Evolutionary conservation across 2,329 filamentous ascomycete species (phyloP).

Genomic region (Fusarium staphyleae): DNA sequence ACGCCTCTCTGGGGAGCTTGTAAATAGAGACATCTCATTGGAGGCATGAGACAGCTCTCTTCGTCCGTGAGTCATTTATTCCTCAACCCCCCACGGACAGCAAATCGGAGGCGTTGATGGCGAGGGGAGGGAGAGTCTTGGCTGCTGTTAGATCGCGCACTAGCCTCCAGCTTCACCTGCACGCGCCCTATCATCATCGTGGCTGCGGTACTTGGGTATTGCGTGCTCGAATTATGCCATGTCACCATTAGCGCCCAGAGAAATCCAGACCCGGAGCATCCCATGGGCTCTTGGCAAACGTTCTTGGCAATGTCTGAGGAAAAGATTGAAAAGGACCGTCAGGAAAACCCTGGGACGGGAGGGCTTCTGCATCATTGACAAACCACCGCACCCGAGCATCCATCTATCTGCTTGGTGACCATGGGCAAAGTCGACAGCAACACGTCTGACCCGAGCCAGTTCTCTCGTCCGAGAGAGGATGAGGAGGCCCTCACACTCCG

Average conservation of each 20-base stretch:
- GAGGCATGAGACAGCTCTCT: neutral
- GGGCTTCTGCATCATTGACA: neutral
- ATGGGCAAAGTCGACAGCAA: conserved; percentile 30
- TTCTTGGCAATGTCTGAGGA: neutral
- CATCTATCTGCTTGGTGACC: neutral
- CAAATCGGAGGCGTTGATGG: conserved; percentile 28
- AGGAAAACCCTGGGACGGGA: neutral
- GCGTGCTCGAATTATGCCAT: conserved; percentile 36
- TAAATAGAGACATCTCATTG: conserved; percentile 14
- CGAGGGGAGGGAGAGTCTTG: conserved; percentile 25
- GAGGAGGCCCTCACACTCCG: conserved; percentile 41
- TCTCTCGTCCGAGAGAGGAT: conserved; percentile 36
- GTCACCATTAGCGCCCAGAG: conserved; percentile 26
- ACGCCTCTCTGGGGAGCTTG: conserved; percentile 26
- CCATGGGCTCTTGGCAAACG: neutral
- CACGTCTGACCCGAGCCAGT: conserved; percentile 21
- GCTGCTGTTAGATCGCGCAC: conserved; percentile 9
- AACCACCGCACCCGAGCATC: neutral
- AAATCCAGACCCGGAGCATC: conserved; percentile 8
- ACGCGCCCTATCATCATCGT: conserved; percentile 15
- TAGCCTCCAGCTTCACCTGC: conserved; percentile 6
- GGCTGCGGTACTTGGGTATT: conserved; percentile 28
- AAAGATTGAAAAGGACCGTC: conserved; percentile 20
- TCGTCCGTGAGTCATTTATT: conserved; percentile 35
- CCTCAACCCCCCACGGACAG: conserved; percentile 21